Evolutionary conservation across 2,329 filamentous ascomycete species (phyloP).

Genomic region (Sporothrix mexicana): DNA sequence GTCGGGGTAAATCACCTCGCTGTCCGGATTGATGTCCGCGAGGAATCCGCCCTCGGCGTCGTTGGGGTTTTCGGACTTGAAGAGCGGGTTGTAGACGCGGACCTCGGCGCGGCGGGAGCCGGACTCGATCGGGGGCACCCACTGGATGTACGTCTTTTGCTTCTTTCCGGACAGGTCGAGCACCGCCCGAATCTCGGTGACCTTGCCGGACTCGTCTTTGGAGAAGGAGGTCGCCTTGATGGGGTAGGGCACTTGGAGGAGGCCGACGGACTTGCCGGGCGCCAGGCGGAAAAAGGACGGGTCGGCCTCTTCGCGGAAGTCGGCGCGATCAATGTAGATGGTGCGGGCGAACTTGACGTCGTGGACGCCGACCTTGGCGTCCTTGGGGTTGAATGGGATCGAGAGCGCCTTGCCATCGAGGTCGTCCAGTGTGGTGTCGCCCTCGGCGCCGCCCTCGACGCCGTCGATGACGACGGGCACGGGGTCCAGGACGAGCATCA

Average conservation of each 20-base stretch:
- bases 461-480: constrained; percentile 83
- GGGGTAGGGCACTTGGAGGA: constrained; percentile 72
- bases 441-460: constrained; percentile 58
- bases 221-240: constrained; percentile 71
- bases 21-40: constrained; percentile 82
- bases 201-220: constrained; percentile 62
- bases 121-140: constrained; percentile 68
- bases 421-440: neutral
- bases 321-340: constrained; percentile 82
- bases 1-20: constrained; percentile 76
- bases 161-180: constrained; percentile 78
- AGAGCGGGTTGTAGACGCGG: constrained; percentile 80
- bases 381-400: constrained; percentile 82
- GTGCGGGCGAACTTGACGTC: constrained; percentile 71
- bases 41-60: constrained; percentile 80
- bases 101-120: constrained; percentile 73
- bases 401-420: constrained; percentile 66
- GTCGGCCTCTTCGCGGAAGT: constrained; percentile 76
- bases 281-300: constrained; percentile 79
- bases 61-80: constrained; percentile 84
- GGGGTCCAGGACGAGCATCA: constrained; percentile 89
- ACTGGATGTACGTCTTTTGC: constrained; percentile 87
- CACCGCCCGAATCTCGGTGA: constrained; percentile 67
- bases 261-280: constrained; percentile 72
- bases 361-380: constrained; percentile 69